Base-by-base conservation (phyloP, 108 stramenopile genomes). In the Cyclostephanos tholiformis region DNA sequence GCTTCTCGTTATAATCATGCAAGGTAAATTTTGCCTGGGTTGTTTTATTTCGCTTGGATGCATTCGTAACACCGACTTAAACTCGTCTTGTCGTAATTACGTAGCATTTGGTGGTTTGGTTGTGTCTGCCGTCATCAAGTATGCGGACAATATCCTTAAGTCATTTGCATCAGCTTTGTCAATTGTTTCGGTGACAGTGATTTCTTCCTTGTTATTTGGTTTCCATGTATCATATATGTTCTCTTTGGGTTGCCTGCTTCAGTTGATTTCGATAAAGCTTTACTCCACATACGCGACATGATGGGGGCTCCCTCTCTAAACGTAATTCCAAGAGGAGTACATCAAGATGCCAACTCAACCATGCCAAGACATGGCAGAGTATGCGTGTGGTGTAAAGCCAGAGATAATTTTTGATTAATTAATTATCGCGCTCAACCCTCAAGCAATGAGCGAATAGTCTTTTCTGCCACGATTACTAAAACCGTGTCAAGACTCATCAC, bases 111-210 rank as follows among this genome's bases (percentile, higher is more conserved):
- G 91, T 50, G 89, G 89, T 12, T 63, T 91, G 16, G 67, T 87
- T 56, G 92, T 91, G n/a, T 89, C 92, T 5, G 80, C 87, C 43
- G 93, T 93, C 29, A 90, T 94, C 38, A 93, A 93, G 65, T 93
- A 91, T 65, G 91, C 91, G n/a, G 95, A 93, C 79, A 93, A 89
- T 68, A 85, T 94, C 20, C 61, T 91, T 66, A 93, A 91, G 77
- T 87, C 86, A 14, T 90, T 89, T 61, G 88, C 89, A 17, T 88
- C 91, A 41, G 87, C 86, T 11, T 61, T 92, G 36, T 82, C 87
- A 12, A 78, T 82, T 32, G 80, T 81, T 19, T 72, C 66, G 35
- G 50, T 51, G 4, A 63, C 77, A 49, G 22, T 69, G 16, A 26
- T 72, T n/a, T 49, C 70, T 5, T 83, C 85, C 85, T 74, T 82